Percentiles rank a stretch among this genome's conserved stretches.
phyloP scores from a whole-genome alignment of 1,284 basidiomycete genomes.

The Schizophyllum amplum region DNA sequence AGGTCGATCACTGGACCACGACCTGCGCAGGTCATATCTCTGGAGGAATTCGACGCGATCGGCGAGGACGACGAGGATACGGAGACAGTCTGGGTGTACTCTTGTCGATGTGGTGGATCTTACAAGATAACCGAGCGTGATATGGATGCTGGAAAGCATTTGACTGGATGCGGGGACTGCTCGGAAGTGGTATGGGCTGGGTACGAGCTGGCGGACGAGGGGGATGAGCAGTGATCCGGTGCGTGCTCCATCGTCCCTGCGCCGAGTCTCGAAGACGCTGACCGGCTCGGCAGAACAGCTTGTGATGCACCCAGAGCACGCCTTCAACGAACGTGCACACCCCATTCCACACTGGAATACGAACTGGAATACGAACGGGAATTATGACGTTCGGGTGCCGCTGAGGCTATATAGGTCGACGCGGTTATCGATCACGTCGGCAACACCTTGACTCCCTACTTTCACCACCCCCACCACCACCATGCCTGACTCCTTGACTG shows the following conservation, averaged over 20 bases:
- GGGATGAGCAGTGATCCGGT: slow-evolving; percentile 18
- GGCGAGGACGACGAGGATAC: slow-evolving; percentile 22
- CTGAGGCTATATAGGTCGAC: not conserved
- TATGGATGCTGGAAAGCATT: slow-evolving; percentile 58
- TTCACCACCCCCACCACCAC: not conserved
- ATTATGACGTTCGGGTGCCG: not conserved
- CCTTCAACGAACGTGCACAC: not conserved
- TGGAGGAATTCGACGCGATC: slow-evolving; percentile 51
- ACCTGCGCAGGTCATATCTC: slow-evolving; percentile 68
- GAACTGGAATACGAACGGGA: not conserved
- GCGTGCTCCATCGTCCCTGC: not conserved
- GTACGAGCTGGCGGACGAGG: slow-evolving; percentile 50
- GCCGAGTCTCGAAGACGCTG: not conserved
- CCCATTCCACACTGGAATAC: not conserved
- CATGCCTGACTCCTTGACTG: slow-evolving; percentile 24
- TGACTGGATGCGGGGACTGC: slow-evolving; percentile 61
- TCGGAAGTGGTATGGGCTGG: slow-evolving; percentile 76
- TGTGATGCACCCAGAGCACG: not conserved
- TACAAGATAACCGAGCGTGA: slow-evolving; percentile 49
- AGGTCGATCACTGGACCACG: slow-evolving; percentile 31
- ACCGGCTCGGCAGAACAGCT: no score
- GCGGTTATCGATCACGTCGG: not conserved
- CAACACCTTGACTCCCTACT: not conserved
- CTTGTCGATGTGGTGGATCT: slow-evolving; percentile 62
- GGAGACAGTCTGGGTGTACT: slow-evolving; percentile 37